A percentile compares a stretch with the other conserved stretches of the same genome.
Evolutionary conservation across 1,284 basidiomycete genomes (phyloP).

Genomic region (Puccinia hordei): DNA sequence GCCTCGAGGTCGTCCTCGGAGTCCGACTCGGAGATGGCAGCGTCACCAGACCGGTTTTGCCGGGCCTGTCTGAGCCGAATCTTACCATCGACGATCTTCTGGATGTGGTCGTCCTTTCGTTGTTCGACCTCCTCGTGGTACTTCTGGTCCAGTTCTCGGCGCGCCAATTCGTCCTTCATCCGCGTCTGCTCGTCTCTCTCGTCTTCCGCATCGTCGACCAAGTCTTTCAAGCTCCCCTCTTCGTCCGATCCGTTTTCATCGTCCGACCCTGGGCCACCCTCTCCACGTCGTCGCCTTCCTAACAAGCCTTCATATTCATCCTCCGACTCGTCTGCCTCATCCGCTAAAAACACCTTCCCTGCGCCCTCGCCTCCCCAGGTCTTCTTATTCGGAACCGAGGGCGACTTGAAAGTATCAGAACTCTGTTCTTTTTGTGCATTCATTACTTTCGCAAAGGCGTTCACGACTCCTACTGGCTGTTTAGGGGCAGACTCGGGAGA

Average conservation of each 20-base stretch:
- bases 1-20: constrained; percentile 46
- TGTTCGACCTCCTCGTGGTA: constrained; percentile 15
- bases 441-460: constrained; percentile 36
- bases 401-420: constrained; percentile 1
- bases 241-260: constrained; percentile 25
- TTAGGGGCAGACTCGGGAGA: background rate
- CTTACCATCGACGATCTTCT: constrained; percentile 36
- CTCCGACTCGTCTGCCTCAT: constrained; percentile 49
- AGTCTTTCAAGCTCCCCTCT: constrained; percentile 20
- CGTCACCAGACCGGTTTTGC: constrained; percentile 4
- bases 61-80: constrained; percentile 36
- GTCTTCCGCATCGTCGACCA: constrained; percentile 47
- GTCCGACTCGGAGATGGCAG: constrained; percentile 43
- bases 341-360: constrained; percentile 23
- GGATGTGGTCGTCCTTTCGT: background rate
- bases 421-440: constrained; percentile 24
- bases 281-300: background rate
- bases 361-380: background rate
- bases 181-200: constrained; percentile 29
- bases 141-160: constrained; percentile 11
- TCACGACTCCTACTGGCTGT: background rate
- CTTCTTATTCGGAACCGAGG: constrained; percentile 15
- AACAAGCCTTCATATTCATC: constrained; percentile 30
- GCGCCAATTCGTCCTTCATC: constrained; percentile 21
- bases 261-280: background rate